Evolutionary conservation across 2,329 filamentous ascomycete genomes (phyloP), one percentile per base, ranked within the genome.

Genomic region (Periconia sp.): DNA sequence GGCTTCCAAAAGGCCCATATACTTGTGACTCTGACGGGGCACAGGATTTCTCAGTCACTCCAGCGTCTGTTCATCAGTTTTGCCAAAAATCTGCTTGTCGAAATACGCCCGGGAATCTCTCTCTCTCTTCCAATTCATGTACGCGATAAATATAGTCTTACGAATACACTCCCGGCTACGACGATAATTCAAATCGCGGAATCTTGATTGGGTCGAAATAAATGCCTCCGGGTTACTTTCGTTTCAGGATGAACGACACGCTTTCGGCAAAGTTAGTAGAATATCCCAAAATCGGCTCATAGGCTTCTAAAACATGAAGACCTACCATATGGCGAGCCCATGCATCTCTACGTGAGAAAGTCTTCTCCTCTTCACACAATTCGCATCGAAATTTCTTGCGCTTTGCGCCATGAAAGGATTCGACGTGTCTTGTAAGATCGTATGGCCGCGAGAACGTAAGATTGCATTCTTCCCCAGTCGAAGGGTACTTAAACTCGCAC

Each of bases 351-450:
- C 94, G 86, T 64, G 91, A 96, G 70, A 99, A 99, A 0, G 91
- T 95, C 82, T 97, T 97, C 69, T 97, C 93, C 66, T 97, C 92
- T 1, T 90, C 92, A 76, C 94, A 97, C 46, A 96, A 78, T 58
- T 92, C 87, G 74, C 94, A 97, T 42, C 91, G 87, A 6, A 97
- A 91, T 79, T 97, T 97, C 73, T 92, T 87, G 81, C 97, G 97
- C 65, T 90, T 86, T 1, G 86, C 88, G 65, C 97, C 97, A 82
- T 97, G 94, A 59, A 97, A 97, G 0, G 94, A 97, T 61, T 97
- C 93, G 73, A 97, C 94, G 70, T 99, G 94, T 19, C 94, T 84
- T 0, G 94, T 97, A 49, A 99, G 82, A 74, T 99, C 94, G 79
- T 99, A 97, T 1, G 94, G 94, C 19, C 94, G 82, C 1, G 92